Percentiles rank a stretch among this genome's conserved stretches.
Conservation (phyloP, 2,329 filamentous ascomycete species). For the Botrytis pseudocinerea region DNA sequence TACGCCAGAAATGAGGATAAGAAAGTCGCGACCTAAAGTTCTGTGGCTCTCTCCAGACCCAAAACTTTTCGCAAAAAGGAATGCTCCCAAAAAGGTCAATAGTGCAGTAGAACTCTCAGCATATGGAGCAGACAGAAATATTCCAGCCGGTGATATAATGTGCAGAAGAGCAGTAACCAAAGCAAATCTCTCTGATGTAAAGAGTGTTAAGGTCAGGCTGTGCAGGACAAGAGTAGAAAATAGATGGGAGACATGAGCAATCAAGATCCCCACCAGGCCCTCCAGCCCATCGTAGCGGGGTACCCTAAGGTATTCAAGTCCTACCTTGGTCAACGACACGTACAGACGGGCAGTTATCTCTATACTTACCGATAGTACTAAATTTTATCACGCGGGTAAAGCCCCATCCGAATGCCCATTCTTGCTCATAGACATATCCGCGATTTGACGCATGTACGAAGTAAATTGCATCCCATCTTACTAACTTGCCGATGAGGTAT, state of each 20-base stretch:
- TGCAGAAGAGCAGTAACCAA: conserved; percentile 73
- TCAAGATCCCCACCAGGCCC: conserved; percentile 58
- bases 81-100: conserved; percentile 72
- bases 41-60: conserved; percentile 39
- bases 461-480: conserved; percentile 81
- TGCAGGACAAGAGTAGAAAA: conserved; percentile 73
- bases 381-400: conserved; percentile 47
- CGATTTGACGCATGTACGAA: conserved; percentile 62
- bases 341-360: not conserved
- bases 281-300: conserved; percentile 43
- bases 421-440: conserved; percentile 75
- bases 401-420: conserved; percentile 76
- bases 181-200: conserved; percentile 51
- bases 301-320: conserved; percentile 37
- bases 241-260: conserved; percentile 76
- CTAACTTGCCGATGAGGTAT: conserved; percentile 50
- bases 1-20: conserved; percentile 62
- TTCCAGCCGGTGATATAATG: conserved; percentile 79
- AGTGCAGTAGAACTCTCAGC: conserved; percentile 77
- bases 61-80: conserved; percentile 61
- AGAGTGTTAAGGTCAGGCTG: conserved; percentile 60
- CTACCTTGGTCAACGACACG: conserved; percentile 27
- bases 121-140: conserved; percentile 88
- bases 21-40: conserved; percentile 45
- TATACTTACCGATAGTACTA: conserved; percentile 32